A percentile compares a stretch with the other conserved stretches of the same genome.
Conservation (phyloP, 805 yeast species). For the Pichia deserticola region DNA sequence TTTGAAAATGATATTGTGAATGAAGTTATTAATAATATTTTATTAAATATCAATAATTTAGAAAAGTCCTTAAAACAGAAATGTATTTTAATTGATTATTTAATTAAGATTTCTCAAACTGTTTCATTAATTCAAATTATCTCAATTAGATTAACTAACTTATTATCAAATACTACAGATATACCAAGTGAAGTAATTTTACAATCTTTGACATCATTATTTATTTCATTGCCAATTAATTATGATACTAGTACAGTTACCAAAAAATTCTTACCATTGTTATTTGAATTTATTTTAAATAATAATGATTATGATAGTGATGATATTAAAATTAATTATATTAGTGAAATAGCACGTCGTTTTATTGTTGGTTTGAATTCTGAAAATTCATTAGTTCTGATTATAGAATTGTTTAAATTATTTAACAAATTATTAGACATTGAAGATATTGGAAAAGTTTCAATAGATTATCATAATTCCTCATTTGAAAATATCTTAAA, state of each 20-base stretch:
- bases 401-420: not conserved
- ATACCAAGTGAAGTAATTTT: conserved; percentile 3
- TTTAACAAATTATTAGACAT: not conserved
- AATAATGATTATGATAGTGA: not conserved
- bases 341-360: conserved; percentile 4
- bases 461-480: not conserved
- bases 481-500: not conserved
- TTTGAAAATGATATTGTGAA: conserved; percentile 5
- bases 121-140: conserved; percentile 7
- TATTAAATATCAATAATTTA: not conserved
- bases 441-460: not conserved
- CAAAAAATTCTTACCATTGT: conserved; percentile 5
- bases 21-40: conserved; percentile 2
- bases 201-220: conserved; percentile 4
- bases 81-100: conserved; percentile 4
- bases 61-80: not conserved
- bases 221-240: conserved; percentile 1
- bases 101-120: conserved; percentile 4
- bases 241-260: conserved; percentile 3
- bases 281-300: not conserved
- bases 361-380: conserved; percentile 3
- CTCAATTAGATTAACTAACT: conserved; percentile 8
- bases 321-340: not conserved
- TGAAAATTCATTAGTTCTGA: not conserved
- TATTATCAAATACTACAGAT: not conserved